Evolutionary conservation across 495 filamentous ascomycete genomes (phyloP).

Genomic region (Sporormia fimetaria): DNA sequence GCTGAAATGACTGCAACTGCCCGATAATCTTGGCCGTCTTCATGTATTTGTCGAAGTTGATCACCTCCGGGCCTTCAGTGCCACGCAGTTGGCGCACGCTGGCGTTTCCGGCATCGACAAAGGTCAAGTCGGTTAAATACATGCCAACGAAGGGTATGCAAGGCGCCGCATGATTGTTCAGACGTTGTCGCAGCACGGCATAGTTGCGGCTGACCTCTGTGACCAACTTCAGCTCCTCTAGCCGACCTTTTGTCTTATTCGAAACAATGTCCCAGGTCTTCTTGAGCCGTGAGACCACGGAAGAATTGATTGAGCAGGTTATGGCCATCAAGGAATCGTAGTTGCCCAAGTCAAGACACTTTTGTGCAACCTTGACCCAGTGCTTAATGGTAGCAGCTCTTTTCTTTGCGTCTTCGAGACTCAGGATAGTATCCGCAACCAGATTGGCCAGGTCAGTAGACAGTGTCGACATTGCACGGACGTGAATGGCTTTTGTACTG

Average conservation of each 20-base stretch:
- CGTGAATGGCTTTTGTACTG: conserved; percentile 72
- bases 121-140: conserved; percentile 81
- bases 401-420: conserved; percentile 78
- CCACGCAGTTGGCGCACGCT: conserved; percentile 54
- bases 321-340: conserved; percentile 97
- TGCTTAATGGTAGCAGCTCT: conserved; percentile 87
- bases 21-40: conserved; percentile 91
- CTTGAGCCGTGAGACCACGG: conserved; percentile 80
- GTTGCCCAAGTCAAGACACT: conserved; percentile 81
- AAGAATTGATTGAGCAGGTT: conserved; percentile 83
- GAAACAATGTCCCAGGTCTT: conserved; percentile 90
- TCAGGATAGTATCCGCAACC: conserved; percentile 90
- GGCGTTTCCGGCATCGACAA: conserved; percentile 88
- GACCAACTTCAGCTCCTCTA: conserved; percentile 66
- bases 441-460: conserved; percentile 86
- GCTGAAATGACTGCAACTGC: conserved; percentile 92
- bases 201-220: conserved; percentile 88
- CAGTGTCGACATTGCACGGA: conserved; percentile 84
- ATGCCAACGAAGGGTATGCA: conserved; percentile 96
- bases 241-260: conserved; percentile 65
- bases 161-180: conserved; percentile 81
- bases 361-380: conserved; percentile 91
- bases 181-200: conserved; percentile 72
- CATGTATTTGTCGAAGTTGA: conserved; percentile 98
- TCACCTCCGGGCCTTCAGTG: conserved; percentile 48